These are phyloP conservation scores for Penicillium odoratum DNA, from an alignment of 495 filamentous ascomycete genomes.

Conservation along the genomic window DNA sequence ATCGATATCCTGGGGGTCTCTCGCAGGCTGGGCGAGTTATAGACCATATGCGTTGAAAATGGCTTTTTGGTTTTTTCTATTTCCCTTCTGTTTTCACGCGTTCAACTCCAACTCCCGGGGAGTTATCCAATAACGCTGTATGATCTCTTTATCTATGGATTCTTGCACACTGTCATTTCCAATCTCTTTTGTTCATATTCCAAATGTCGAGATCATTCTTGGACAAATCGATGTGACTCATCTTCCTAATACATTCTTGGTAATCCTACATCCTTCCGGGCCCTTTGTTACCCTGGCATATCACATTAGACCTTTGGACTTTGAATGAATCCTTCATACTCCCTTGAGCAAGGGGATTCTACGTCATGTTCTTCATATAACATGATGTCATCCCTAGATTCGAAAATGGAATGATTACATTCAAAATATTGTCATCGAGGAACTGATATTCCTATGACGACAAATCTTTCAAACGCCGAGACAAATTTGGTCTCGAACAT, in stretches of 20 bases:
- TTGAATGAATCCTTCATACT: background rate
- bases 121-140: conserved; percentile 30
- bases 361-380: background rate
- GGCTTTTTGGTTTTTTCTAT: conserved; percentile 22
- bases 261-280: background rate
- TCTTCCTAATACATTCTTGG: background rate
- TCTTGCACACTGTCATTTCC: conserved; percentile 27
- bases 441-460: conserved; percentile 1
- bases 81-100: conserved; percentile 18
- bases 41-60: conserved; percentile 40
- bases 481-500: background rate
- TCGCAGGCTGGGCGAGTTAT: conserved; percentile 32
- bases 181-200: conserved; percentile 32
- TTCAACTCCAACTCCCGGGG: conserved; percentile 29
- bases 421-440: background rate
- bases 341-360: background rate
- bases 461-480: background rate
- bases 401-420: background rate
- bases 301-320: no score
- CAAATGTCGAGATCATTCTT: conserved; percentile 12
- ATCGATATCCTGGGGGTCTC: conserved; percentile 42
- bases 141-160: conserved; percentile 22
- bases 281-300: background rate
- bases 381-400: background rate
- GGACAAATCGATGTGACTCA: conserved; percentile 18